Conservation (phyloP, 352 stramenopile genomes). For the Discostella stelligera region DNA sequence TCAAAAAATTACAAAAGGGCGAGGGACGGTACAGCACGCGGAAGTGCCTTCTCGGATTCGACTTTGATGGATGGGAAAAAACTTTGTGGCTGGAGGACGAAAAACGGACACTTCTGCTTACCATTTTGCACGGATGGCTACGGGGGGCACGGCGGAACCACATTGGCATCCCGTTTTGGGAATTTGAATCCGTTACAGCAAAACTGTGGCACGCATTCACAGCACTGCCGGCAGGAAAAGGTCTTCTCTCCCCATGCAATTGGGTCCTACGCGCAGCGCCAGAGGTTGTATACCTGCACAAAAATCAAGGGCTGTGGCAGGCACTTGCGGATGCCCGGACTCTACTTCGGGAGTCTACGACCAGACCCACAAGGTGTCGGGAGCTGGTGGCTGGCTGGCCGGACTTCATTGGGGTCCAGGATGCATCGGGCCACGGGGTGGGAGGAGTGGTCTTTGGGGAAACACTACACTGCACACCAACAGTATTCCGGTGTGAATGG, state of each 20-base stretch:
- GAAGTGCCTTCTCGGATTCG: background rate
- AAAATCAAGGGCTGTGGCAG: background rate
- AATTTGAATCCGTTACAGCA: background rate
- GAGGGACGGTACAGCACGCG: background rate
- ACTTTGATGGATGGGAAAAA: constrained; percentile 6
- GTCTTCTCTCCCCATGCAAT: background rate
- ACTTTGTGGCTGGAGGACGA: constrained; percentile 4
- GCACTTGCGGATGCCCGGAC: background rate
- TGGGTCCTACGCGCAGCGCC: background rate
- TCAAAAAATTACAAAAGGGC: background rate
- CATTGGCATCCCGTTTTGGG: background rate
- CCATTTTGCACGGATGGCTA: background rate
- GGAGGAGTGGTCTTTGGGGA: constrained; percentile 13
- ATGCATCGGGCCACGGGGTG: constrained; percentile 7
- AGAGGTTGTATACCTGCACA: background rate
- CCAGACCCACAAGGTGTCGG: background rate
- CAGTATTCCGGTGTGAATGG: constrained; percentile 28
- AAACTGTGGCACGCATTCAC: background rate
- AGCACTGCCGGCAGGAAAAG: background rate
- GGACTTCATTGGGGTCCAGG: constrained; percentile 9
- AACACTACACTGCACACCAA: background rate
- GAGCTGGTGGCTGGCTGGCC: constrained; percentile 5
- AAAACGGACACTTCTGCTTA: background rate
- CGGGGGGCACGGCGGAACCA: too few relatives aligned
- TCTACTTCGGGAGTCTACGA: background rate